Base-by-base conservation (phyloP, 2,329 filamentous ascomycete genomes). In the Diaporthe ilicicola region DNA sequence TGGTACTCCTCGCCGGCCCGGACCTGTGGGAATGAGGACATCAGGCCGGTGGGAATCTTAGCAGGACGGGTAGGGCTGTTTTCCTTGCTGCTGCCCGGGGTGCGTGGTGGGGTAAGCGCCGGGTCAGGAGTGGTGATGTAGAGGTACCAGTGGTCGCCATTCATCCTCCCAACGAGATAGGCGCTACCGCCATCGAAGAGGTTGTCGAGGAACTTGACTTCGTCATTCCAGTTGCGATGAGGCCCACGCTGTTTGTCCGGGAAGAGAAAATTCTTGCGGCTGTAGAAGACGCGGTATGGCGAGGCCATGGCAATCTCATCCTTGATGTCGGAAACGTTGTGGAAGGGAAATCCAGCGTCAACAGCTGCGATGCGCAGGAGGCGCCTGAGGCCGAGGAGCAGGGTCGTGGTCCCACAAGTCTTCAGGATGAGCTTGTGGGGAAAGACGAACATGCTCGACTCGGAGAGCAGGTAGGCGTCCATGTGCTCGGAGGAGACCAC, bases 161-260 rank as follows among this genome's bases (percentile, higher is more conserved):
- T 99, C 95, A 98, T 98, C 85, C 98, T 98, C 78, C 96, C 96
- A 75, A 99, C 97, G 95, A 98, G 97, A 82, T 99, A 99, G 64
- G 96, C 96, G 81, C 95, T 98, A 69, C 96, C 96, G 70, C 93
- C 92, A 73, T 93, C 87, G 80, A 99, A 98, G 82, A 95, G 93
- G 79, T 93, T 92, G 83, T 99, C 96, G 74, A 99, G 88, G 77
- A 92, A 97, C 77, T 92, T 92, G 78, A 98, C 95, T 81, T 99
- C 96, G 79, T 98, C 93, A 76, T 94, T 93, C 96, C 96, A 99
- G 90, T 95, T 98, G 74, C 94, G 92, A 83, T 99, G 96, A 68
- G 96, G 96, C 9, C 95, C 95, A 70, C 90, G 93, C 84, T 99
- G 96, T 82, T 94, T 94, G 79, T 98, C 93, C 1, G 96, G 96